A percentile compares a stretch with the other conserved stretches of the same genome.
Conservation (phyloP, 2,329 filamentous ascomycete species). For the Amesomyces nigricolor region DNA sequence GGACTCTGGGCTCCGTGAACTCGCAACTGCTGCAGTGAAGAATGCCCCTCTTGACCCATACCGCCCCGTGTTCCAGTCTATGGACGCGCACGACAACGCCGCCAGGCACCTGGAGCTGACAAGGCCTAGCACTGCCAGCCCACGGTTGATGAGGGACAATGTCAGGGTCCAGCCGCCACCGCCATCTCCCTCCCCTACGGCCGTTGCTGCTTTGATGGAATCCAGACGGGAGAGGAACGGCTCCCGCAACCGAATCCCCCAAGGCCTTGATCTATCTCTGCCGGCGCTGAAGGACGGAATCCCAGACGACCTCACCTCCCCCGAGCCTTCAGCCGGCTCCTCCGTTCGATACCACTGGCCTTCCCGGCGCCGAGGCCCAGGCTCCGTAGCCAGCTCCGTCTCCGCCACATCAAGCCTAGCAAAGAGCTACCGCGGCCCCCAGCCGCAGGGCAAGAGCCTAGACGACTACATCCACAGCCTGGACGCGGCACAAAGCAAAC, state of each 20-base stretch:
- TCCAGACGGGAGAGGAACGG: constrained; percentile 58
- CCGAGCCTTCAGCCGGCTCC: constrained; percentile 50
- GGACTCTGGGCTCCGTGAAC: constrained; percentile 30
- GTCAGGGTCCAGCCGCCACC: constrained; percentile 46
- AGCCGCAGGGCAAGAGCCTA: constrained; percentile 55
- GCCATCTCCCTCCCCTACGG: constrained; percentile 61
- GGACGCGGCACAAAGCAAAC: constrained; percentile 62
- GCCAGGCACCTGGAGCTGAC: constrained; percentile 40
- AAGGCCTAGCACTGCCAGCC: constrained; percentile 62
- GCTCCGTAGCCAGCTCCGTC: constrained; percentile 52
- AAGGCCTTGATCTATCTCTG: constrained; percentile 61
- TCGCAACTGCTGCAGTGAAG: constrained; percentile 22
- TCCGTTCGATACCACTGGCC: constrained; percentile 53
- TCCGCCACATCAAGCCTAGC: constrained; percentile 50
- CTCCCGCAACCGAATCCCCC: constrained; percentile 73
- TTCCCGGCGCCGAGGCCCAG: constrained; percentile 47
- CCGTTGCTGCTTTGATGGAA: constrained; percentile 57
- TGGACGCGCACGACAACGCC: constrained; percentile 18
- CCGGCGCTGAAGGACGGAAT: constrained; percentile 50
- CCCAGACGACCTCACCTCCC: constrained; percentile 49
- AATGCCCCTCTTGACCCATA: constrained; percentile 26
- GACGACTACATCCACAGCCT: constrained; percentile 85
- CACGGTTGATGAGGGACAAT: constrained; percentile 46
- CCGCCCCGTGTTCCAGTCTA: constrained; percentile 23
- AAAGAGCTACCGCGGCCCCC: constrained; percentile 46